A percentile compares a stretch with the other conserved stretches of the same genome.
Conservation (phyloP, 805 yeast species). For the Ogataea angusta region DNA sequence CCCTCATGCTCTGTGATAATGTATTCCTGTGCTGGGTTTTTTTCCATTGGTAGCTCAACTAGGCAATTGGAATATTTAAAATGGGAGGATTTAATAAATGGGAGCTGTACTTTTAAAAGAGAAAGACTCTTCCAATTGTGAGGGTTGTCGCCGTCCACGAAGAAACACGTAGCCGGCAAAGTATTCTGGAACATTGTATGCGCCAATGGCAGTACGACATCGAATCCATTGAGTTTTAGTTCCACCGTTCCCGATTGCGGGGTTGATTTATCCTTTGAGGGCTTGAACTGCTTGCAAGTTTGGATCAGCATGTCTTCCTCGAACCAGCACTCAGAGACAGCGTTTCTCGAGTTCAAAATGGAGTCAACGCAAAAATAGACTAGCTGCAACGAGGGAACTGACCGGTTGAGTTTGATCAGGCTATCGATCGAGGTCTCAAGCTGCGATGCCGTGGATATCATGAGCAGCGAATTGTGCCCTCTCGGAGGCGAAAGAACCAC, state of each 20-base stretch:
- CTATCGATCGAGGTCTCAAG: constrained; percentile 17
- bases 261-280: background rate
- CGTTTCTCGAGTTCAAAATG: constrained; percentile 24
- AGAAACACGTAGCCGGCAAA: constrained; percentile 25
- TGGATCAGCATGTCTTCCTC: constrained; percentile 14
- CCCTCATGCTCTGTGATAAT: constrained; percentile 49
- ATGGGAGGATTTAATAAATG: background rate
- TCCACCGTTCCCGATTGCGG: constrained; percentile 3
- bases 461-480: constrained; percentile 20
- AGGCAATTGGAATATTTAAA: constrained; percentile 10
- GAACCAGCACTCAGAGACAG: constrained; percentile 29
- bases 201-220: constrained; percentile 16
- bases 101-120: constrained; percentile 4
- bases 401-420: constrained; percentile 10
- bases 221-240: background rate
- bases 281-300: background rate
- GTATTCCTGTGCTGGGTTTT: constrained; percentile 25
- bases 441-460: constrained; percentile 31
- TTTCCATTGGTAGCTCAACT: constrained; percentile 7
- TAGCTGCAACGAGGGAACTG: constrained; percentile 16
- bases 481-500: constrained; percentile 3
- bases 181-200: constrained; percentile 29
- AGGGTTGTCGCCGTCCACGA: constrained; percentile 11
- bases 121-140: constrained; percentile 16
- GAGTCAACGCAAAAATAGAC: constrained; percentile 30